These are phyloP conservation scores for Eutrema heterophyllum DNA, from an alignment of 345 rosid species.

Conservation along the genomic window DNA sequence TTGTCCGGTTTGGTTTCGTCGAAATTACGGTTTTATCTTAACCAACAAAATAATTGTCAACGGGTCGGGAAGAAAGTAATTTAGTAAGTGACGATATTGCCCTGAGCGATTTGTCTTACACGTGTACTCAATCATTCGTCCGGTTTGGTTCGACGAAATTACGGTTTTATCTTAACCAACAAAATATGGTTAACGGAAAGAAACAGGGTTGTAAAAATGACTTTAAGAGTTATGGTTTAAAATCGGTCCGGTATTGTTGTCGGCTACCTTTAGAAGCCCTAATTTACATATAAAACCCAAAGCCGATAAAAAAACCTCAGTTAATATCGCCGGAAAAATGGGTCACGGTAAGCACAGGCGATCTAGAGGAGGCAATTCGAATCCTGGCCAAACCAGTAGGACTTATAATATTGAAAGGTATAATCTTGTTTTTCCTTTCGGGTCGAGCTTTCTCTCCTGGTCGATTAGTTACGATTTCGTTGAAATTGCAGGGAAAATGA, in stretches of 20 bases:
- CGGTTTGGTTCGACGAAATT: not conserved
- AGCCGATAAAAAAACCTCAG: slow-evolving; percentile 4
- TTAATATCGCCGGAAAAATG: slow-evolving; percentile 21
- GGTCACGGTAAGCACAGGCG: slow-evolving; percentile 29
- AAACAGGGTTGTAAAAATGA: not conserved
- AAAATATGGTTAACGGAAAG: not conserved
- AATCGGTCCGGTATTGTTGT: slow-evolving; percentile 1
- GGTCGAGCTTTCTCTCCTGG: not conserved
- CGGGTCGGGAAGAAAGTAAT: not conserved
- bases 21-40: not conserved
- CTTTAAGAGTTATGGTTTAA: not conserved
- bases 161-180: no score
- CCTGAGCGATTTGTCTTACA: not conserved
- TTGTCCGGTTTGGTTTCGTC: not conserved
- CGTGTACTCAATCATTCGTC: not conserved
- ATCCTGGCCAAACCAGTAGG: slow-evolving; percentile 25
- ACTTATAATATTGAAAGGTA: slow-evolving; percentile 26
- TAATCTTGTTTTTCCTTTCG: not conserved
- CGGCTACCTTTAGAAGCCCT: slow-evolving; percentile 6
- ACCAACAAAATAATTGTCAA: not conserved
- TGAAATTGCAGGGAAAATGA: slow-evolving; percentile 23
- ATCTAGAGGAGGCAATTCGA: slow-evolving; percentile 28
- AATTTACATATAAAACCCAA: slow-evolving; percentile 10
- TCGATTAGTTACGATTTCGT: not conserved
- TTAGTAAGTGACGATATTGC: not conserved